Evolutionary conservation across 2,329 filamentous ascomycete genomes (phyloP).

Genomic region (Onygenales sp.): DNA sequence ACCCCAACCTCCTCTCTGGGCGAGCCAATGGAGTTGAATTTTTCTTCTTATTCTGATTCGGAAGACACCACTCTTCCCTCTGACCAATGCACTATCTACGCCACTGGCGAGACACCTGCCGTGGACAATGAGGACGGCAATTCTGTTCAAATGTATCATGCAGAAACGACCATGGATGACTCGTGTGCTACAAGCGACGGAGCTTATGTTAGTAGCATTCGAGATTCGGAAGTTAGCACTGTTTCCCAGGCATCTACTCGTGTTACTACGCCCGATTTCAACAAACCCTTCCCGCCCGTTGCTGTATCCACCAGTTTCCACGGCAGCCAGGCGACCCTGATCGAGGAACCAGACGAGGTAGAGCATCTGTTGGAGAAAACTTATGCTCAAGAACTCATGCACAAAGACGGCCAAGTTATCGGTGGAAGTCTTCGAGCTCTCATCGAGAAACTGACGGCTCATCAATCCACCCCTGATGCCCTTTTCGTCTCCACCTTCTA

Average conservation of each 20-base stretch:
- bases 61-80: constrained; percentile 15
- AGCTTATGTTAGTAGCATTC: constrained; percentile 62
- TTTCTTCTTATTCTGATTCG: constrained; percentile 9
- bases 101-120: constrained; percentile 21
- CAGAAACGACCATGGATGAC: constrained; percentile 54
- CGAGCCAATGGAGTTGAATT: constrained; percentile 7
- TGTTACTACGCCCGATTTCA: constrained; percentile 73
- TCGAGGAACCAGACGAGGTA: constrained; percentile 71
- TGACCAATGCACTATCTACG: constrained; percentile 21
- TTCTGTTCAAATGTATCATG: constrained; percentile 38
- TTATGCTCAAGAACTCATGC: constrained; percentile 83
- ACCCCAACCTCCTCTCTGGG: constrained; percentile 23
- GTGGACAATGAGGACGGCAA: constrained; percentile 25
- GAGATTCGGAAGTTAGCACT: constrained; percentile 71
- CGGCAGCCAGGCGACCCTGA: constrained; percentile 53
- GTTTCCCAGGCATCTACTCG: constrained; percentile 76
- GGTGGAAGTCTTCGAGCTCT: constrained; percentile 83
- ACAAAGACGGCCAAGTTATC: constrained; percentile 90
- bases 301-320: constrained; percentile 60
- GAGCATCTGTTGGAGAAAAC: constrained; percentile 82
- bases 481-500: constrained; percentile 93
- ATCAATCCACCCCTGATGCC: constrained; percentile 84
- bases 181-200: constrained; percentile 70
- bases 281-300: constrained; percentile 45
- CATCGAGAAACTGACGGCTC: constrained; percentile 87